Evolutionary conservation across 2,329 filamentous ascomycete species (phyloP), one percentile per base, ranked within the genome.

Genomic region (Cytospora paraplurivora): DNA sequence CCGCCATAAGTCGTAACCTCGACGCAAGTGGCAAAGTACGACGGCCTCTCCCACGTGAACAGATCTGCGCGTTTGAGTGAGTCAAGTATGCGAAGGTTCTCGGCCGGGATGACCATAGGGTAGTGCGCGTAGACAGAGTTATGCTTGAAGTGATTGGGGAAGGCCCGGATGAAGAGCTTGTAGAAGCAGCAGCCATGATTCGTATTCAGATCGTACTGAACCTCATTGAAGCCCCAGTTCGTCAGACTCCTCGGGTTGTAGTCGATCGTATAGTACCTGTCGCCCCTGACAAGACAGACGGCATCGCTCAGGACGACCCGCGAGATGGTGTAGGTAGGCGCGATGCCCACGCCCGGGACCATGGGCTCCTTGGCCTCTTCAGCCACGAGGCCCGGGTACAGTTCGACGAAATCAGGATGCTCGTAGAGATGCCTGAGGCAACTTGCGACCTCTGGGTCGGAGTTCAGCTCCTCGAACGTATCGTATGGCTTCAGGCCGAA

Each of bases 101-200:
- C 91, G 0, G 79, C 78, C 0, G 92, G 91, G 1, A 89, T 87
- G 3, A 79, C 76, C 83, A 86, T 86, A n/a, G 88, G 90, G 71
- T 89, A 93, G 72, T 93, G 90, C 0, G 90, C 91, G 67, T 94
- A 96, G 61, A 93, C 86, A 0, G 89, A 93, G 77, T 95, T 88
- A 21, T 81, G 76, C 72, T 85, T 86, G 81, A 93, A 94, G 76
- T 92, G 89, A 68, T 90, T 83, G 0, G 92, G 92, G 80, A 96
- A 92, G 0, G 91, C 90, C 6, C 89, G 85, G 41, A 91, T 79
- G 72, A 93, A 89, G 41, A 96, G 82, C 79, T 95, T 96, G 80
- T 93, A 93, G 76, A 94, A 91, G 13, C 93, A 86, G 69, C 89
- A 92, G 54, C 92, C 92, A 72, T 95, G 88, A 75, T 95, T 90